Evolutionary conservation across 129 eudicot genomes (phyloP).

Genomic region (Heracleum sosnowskyi): DNA sequence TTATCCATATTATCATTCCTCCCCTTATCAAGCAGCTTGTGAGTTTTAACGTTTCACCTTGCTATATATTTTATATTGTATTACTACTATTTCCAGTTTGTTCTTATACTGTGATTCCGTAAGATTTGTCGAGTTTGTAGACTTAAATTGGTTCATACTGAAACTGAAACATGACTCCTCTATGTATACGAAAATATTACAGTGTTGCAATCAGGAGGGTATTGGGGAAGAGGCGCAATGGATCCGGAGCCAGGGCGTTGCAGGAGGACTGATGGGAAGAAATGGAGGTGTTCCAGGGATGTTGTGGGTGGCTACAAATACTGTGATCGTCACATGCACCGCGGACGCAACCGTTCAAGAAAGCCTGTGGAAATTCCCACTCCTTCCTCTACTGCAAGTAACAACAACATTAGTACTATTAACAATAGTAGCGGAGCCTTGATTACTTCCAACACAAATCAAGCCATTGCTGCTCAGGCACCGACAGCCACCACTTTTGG

Average conservation of each 20-base stretch:
- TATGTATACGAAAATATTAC: not conserved
- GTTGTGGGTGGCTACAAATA: constrained; percentile 71
- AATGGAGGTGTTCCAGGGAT: constrained; percentile 89
- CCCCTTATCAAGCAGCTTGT: constrained; percentile 30
- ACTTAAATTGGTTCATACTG: no score
- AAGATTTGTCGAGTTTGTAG: no score
- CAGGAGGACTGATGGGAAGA: constrained; percentile 90
- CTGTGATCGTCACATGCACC: constrained; percentile 92
- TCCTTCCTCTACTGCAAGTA: constrained; percentile 37
- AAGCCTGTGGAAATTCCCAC: constrained; percentile 99
- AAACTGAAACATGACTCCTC: not conserved
- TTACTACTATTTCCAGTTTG: not conserved
- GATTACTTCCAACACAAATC: constrained; percentile 1
- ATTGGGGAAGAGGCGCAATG: constrained; percentile 85
- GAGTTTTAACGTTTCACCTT: constrained; percentile 17
- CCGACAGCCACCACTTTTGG: constrained; percentile 26
- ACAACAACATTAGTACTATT: not conserved
- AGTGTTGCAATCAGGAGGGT: constrained; percentile 67
- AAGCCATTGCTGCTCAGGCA: constrained; percentile 16
- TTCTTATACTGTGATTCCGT: not conserved
- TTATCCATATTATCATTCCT: constrained; percentile 27
- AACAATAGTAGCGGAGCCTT: not conserved
- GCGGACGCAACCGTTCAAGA: constrained; percentile 99
- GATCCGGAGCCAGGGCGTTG: constrained; percentile 97
- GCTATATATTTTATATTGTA: constrained; percentile 1